Evolutionary conservation across 495 filamentous ascomycete species (phyloP), one percentile per base, ranked within the genome.

Genomic region (Collariella sp.): DNA sequence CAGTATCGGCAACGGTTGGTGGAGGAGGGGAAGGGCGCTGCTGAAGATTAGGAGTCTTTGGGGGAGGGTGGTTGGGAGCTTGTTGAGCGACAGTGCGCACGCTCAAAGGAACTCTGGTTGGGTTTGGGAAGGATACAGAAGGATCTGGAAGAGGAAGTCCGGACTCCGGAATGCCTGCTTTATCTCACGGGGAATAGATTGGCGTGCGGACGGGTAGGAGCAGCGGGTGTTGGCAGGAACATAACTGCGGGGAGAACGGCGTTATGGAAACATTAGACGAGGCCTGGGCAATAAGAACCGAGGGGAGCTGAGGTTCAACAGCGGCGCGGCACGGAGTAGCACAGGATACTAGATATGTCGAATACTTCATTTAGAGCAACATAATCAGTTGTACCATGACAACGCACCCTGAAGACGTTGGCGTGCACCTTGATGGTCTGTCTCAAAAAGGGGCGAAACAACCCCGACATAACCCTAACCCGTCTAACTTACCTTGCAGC

Each of bases 1-100:
- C 86, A 91, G 63, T 61, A 61, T 23, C 51, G 39, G 12, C 34
- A 52, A 39, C 57, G 69, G 5, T 19, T 67, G 34, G 62, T 59
- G 41, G 70, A 72, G 46, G 58, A 67, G 35, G 65, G 64, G 5
- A 72, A 75, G 57, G 58, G 51, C 1, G 51, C 62, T 18, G 62
- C 65, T 9, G 62, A 68, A 47, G 69, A 71, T 44, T 71, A 63
- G 55, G 22, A 9, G 19, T 13, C 19, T 35, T 16, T n/a, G n/a
- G n/a, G 26, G 9, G 26, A 31, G 26, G 26, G 26, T 31, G 26
- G 4, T 9, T 31, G 26, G 26, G 26, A 5, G 4, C 26, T n/a
- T 10, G 18, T 7, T 9, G 40, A 9, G 12, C 3, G 40, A 10
- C 3, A 19, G 26, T 31, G 26, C 9, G 5, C 26, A 31, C 9